Evolutionary conservation across 1,284 basidiomycete species (phyloP).

Genomic region (Sporisorium sorghi): DNA sequence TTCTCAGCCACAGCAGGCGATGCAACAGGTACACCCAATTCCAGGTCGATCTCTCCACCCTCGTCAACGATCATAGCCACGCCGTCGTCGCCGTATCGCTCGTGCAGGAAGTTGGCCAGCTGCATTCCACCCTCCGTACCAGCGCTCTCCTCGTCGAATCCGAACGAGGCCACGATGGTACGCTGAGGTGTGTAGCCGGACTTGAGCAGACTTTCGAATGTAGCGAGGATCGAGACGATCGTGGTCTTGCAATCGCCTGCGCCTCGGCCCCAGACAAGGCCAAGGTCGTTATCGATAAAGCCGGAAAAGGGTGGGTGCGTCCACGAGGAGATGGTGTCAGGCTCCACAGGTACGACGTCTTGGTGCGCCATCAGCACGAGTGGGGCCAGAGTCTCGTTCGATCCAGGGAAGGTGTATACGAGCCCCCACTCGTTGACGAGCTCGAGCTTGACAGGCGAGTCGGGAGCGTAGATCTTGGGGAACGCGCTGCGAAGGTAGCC

Average conservation of each 20-base stretch:
- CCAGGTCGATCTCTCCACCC: constrained; percentile 48
- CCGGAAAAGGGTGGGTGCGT: constrained; percentile 73
- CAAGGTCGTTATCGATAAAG: constrained; percentile 70
- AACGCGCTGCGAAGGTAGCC: constrained; percentile 45
- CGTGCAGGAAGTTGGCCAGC: constrained; percentile 44
- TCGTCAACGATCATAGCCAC: constrained; percentile 65
- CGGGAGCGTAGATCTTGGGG: constrained; percentile 32
- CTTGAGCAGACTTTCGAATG: constrained; percentile 72
- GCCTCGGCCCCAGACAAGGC: constrained; percentile 72
- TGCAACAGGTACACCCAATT: constrained; percentile 54
- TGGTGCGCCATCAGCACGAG: constrained; percentile 78
- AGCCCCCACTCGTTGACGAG: constrained; percentile 77
- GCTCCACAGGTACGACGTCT: constrained; percentile 74
- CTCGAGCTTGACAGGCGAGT: constrained; percentile 41
- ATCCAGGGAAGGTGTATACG: constrained; percentile 77
- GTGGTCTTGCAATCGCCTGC: constrained; percentile 69
- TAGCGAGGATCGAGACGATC: constrained; percentile 71
- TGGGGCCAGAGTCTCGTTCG: constrained; percentile 75
- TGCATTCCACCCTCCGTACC: constrained; percentile 61
- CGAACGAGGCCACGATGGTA: constrained; percentile 75
- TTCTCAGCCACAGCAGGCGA: constrained; percentile 76
- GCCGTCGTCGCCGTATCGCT: constrained; percentile 52
- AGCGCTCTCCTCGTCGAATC: constrained; percentile 77
- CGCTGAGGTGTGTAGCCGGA: constrained; percentile 69
- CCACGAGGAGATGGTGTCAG: constrained; percentile 72